Evolutionary conservation across 1,284 basidiomycete species (phyloP).

Genomic region (Coniferiporia sulphurascens): DNA sequence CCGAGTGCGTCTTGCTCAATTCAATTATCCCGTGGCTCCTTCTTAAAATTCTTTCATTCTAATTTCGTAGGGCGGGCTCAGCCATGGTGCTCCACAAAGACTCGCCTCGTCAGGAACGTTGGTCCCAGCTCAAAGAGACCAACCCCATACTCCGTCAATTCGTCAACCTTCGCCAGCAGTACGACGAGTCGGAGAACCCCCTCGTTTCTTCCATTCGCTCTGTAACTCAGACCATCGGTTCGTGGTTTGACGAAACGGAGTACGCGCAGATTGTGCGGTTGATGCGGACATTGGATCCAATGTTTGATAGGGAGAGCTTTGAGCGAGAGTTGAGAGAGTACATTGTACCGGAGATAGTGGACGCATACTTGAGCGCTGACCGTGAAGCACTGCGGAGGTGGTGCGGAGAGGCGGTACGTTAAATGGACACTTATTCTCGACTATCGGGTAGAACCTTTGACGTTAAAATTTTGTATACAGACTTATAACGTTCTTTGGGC

Average conservation of each 20-base stretch:
- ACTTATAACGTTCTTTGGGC: conserved; percentile 97
- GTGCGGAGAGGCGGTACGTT: conserved; percentile 91
- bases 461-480: conserved; percentile 34
- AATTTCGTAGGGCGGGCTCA: conserved; percentile 64
- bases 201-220: conserved; percentile 77
- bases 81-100: conserved; percentile 82
- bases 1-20: conserved; percentile 57
- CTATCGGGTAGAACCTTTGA: conserved; percentile 1
- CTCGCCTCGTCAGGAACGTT: conserved; percentile 69
- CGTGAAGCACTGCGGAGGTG: conserved; percentile 82
- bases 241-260: conserved; percentile 97
- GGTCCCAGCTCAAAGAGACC: conserved; percentile 71
- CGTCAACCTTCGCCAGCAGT: conserved; percentile 61
- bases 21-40: background rate
- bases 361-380: conserved; percentile 91
- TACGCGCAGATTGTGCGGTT: conserved; percentile 88
- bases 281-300: conserved; percentile 85
- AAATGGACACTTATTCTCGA: background rate
- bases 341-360: conserved; percentile 95
- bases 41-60: background rate
- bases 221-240: conserved; percentile 82
- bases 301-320: conserved; percentile 83
- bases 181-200: conserved; percentile 93
- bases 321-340: conserved; percentile 93
- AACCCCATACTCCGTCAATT: conserved; percentile 68